A percentile compares a stretch with the other conserved stretches of the same genome.
These are phyloP conservation scores for Loxodes magnus DNA, from an alignment of 73 alveolate species.

Conservation along the genomic window DNA sequence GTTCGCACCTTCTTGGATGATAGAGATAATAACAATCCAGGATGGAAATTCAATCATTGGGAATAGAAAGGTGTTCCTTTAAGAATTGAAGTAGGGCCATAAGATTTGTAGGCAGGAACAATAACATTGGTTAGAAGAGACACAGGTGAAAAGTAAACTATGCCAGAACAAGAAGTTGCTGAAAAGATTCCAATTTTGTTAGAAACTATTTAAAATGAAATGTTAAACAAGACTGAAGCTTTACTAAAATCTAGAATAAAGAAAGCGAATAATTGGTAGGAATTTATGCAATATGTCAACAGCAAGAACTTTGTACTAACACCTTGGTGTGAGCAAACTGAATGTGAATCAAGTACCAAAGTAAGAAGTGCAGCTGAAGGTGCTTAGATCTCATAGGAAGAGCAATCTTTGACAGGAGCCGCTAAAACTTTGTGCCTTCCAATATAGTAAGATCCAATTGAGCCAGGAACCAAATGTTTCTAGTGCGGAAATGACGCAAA, in stretches of 20 bases:
- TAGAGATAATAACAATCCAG: slow-evolving; percentile 94
- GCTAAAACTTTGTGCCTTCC: slow-evolving; percentile 96
- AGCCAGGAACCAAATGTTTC: slow-evolving; percentile 91
- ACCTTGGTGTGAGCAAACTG: slow-evolving; percentile 90
- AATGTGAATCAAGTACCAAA: slow-evolving; percentile 85
- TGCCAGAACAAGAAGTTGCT: slow-evolving; percentile 48
- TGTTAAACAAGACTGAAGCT: slow-evolving; percentile 72
- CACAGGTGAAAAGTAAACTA: slow-evolving; percentile 44
- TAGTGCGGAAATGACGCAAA: slow-evolving; percentile 85
- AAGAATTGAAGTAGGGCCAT: slow-evolving; percentile 92
- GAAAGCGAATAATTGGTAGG: slow-evolving; percentile 81
- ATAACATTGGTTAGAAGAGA: slow-evolving; percentile 72
- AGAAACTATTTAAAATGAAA: slow-evolving; percentile 71
- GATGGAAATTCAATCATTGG: slow-evolving; percentile 98
- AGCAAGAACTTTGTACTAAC: slow-evolving; percentile 66
- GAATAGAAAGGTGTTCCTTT: slow-evolving; percentile 99
- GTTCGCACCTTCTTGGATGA: slow-evolving; percentile 87
- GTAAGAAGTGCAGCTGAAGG: slow-evolving; percentile 80
- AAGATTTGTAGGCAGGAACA: slow-evolving; percentile 42
- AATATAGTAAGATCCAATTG: slow-evolving; percentile 60
- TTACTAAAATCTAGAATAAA: slow-evolving; percentile 59
- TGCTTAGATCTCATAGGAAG: slow-evolving; percentile 75
- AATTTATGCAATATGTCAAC: slow-evolving; percentile 80
- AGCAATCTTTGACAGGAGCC: slow-evolving; percentile 79
- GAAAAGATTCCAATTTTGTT: slow-evolving; percentile 54